phyloP scores from a whole-genome alignment of 257 asterid species.

The Primulina eburnea region DNA sequence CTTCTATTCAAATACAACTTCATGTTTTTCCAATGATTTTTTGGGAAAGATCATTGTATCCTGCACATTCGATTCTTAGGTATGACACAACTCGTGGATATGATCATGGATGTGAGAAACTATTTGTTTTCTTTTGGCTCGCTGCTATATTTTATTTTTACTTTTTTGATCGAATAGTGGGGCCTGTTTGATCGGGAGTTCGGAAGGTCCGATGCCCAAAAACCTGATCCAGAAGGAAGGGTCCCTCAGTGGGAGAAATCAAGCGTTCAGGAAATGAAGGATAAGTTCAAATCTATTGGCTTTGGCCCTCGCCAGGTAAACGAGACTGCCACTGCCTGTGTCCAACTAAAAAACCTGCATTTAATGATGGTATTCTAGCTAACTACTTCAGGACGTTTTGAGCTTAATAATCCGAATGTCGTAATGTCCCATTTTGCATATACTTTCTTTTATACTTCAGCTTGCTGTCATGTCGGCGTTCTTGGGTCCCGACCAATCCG shows the following conservation, averaged over 20 bases:
- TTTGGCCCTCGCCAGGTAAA: conserved; percentile 92
- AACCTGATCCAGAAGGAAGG: conserved; percentile 93
- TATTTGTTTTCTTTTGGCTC: neutral
- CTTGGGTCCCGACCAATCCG: conserved; percentile 89
- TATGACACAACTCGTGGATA: neutral
- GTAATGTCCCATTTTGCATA: neutral
- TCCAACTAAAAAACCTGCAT: neutral
- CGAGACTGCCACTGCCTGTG: neutral
- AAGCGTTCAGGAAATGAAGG: conserved; percentile 75
- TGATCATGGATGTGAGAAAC: conserved; percentile 5
- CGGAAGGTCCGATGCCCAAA: conserved; percentile 76
- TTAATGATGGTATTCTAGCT: neutral
- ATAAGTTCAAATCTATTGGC: conserved; percentile 68
- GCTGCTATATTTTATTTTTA: neutral
- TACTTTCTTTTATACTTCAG: conserved; percentile 34
- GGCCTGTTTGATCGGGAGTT: conserved; percentile 76
- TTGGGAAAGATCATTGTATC: neutral
- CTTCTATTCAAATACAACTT: too few relatives aligned
- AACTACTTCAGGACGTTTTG: neutral
- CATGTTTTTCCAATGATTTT: neutral
- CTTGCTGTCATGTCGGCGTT: conserved; percentile 93
- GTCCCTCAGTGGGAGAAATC: conserved; percentile 81
- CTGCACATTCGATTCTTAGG: neutral
- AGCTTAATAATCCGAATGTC: neutral
- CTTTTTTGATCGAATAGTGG: conserved; percentile 54